phyloP scores from a whole-genome alignment of 192 early-diverging fungal genomes.

The Coemansia sp. region DNA sequence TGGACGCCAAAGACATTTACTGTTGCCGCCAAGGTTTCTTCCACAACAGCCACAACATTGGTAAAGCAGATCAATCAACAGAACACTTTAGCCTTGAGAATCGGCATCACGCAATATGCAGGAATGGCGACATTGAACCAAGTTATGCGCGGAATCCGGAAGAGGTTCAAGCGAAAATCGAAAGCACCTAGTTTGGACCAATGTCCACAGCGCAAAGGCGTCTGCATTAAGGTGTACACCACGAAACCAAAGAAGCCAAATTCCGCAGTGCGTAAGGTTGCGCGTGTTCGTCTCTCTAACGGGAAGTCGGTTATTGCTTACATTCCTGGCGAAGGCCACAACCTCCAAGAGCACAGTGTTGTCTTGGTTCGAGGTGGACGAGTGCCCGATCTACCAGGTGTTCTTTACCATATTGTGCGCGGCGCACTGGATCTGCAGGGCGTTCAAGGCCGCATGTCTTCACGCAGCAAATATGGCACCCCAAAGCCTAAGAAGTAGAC shows the following conservation, averaged over 20 bases:
- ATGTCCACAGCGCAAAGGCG: constrained; percentile 89
- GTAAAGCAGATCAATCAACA: constrained; percentile 2
- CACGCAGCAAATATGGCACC: constrained; percentile 92
- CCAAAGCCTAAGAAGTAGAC: constrained; percentile 67
- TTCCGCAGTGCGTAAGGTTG: constrained; percentile 94
- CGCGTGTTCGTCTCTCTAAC: constrained; percentile 89
- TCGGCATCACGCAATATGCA: constrained; percentile 17
- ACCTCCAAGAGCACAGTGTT: constrained; percentile 96
- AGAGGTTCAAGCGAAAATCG: constrained; percentile 62
- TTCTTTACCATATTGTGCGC: constrained; percentile 90
- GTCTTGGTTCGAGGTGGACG: constrained; percentile 94
- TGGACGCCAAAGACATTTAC: neutral
- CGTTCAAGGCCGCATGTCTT: constrained; percentile 78
- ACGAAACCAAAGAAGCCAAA: constrained; percentile 99
- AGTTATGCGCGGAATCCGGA: constrained; percentile 83
- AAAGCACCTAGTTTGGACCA: constrained; percentile 83
- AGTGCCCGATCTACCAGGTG: constrained; percentile 97
- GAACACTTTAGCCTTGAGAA: neutral
- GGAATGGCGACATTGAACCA: constrained; percentile 91
- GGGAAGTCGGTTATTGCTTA: constrained; percentile 92
- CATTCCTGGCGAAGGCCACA: constrained; percentile 98
- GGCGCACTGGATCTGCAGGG: constrained; percentile 95
- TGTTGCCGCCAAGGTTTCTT: neutral
- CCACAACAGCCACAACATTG: neutral
- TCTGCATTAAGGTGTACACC: constrained; percentile 94